Evolutionary conservation across 768 basidiomycete species (phyloP).

Genomic region (Astraeus odoratus): DNA sequence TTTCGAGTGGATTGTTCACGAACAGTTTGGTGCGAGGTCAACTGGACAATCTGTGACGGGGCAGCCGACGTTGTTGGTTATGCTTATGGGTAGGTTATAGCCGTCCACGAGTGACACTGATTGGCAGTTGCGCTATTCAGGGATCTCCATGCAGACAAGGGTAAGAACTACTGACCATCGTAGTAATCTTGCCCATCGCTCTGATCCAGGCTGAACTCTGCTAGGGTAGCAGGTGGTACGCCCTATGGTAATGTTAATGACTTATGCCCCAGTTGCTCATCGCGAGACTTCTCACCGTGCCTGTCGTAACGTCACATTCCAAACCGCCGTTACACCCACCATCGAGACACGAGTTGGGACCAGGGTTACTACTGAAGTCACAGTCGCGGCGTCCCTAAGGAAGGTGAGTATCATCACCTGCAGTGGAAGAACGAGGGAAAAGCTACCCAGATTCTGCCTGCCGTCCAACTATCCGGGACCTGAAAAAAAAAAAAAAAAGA

Average conservation of each 20-base stretch:
- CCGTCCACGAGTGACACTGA: too few relatives aligned
- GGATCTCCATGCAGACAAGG: too few relatives aligned
- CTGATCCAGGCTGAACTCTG: constrained; percentile 49
- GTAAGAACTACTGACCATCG: constrained; percentile 42
- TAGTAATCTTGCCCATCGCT: constrained; percentile 43
- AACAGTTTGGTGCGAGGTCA: constrained; percentile 52
- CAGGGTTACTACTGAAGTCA: constrained; percentile 43
- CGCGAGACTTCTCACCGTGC: constrained; percentile 29
- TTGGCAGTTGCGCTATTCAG: too few relatives aligned
- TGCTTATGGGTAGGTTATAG: constrained; percentile 47
- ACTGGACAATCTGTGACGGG: constrained; percentile 48
- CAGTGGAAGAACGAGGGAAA: not conserved
- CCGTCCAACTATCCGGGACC: constrained; percentile 54
- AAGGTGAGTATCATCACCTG: not conserved
- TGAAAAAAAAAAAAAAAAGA: constrained; percentile 1
- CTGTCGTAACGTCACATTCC: constrained; percentile 43
- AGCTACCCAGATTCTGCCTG: constrained; percentile 51
- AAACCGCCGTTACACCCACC: constrained; percentile 64
- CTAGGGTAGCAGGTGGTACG: constrained; percentile 54
- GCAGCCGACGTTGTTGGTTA: constrained; percentile 49
- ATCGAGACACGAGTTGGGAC: constrained; percentile 44
- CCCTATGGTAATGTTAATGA: constrained; percentile 24
- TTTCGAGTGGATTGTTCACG: not conserved
- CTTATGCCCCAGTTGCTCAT: not conserved
- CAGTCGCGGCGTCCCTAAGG: constrained; percentile 44